Evolutionary conservation across 345 rosid genomes (phyloP).

Genomic region (Acer yangbiense): DNA sequence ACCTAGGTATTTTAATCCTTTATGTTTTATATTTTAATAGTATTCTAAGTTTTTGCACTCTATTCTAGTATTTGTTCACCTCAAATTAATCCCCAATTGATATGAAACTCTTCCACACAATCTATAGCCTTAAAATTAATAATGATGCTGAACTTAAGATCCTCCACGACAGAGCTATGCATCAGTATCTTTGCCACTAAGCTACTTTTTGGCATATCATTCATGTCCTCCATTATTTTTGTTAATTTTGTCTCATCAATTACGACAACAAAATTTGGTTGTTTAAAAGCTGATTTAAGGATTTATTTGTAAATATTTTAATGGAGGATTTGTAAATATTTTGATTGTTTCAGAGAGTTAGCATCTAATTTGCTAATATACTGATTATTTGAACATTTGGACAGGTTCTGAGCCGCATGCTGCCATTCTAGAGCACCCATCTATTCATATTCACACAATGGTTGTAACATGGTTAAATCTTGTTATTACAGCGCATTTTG

Average conservation of each 20-base stretch:
- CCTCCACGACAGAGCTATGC: not conserved
- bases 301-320: not conserved
- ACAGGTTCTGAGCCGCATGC: slow-evolving; percentile 84
- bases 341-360: not conserved
- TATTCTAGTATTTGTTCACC: too few relatives aligned
- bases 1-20: too few relatives aligned
- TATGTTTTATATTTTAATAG: too few relatives aligned
- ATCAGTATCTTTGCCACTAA: not conserved
- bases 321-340: too few relatives aligned
- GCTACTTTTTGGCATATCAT: not conserved
- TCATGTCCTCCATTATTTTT: not conserved
- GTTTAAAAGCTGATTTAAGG: not conserved
- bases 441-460: slow-evolving; percentile 85
- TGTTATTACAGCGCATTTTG: not conserved
- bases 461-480: slow-evolving; percentile 38
- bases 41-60: too few relatives aligned
- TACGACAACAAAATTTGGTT: not conserved
- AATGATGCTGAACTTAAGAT: not conserved
- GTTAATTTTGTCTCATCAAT: not conserved
- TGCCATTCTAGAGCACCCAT: slow-evolving; percentile 63
- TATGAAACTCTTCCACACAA: not conserved
- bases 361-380: not conserved
- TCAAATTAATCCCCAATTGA: not conserved
- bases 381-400: slow-evolving; percentile 17
- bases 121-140: not conserved